Evolutionary conservation across 768 basidiomycete genomes (phyloP), one percentile per base, ranked within the genome.

Genomic region (Trametes cingulata): DNA sequence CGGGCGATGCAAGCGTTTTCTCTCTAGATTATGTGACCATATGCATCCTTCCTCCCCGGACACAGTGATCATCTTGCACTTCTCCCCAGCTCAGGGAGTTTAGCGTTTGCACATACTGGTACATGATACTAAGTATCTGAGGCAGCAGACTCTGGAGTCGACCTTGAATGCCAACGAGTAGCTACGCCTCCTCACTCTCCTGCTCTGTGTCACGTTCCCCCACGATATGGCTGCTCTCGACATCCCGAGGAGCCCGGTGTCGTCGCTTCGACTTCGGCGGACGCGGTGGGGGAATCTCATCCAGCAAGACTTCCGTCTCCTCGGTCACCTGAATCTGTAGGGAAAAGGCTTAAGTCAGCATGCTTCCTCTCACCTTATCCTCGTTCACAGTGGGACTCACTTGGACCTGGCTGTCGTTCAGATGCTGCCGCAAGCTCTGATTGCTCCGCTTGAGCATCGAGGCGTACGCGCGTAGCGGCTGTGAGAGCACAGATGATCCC

Each of bases 371-470:
- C 17, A 41, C 24, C 42, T 12, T 3, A 17, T 13, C 19, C 7
- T 17, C 0, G 4, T 1, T 14, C 48, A 14, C 3, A 25, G 27
- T 14, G 7, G 25, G 39, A 20, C 41, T 24, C 52, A 37, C 46
- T 27, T 37, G 14, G 3, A 49, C 46, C 20, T 42, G 59, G 33
- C 52, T 48, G 33, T 48, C 40, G 37, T 53, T 48, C 45, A 40
- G 29, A 22, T 60, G 59, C 33, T 54, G 46, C 33, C 41, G 52
- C 52, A 60, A 17, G 14, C 40, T 41, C 24, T 33, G 52, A 10
- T 60, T 48, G 52, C 59, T 60, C 39, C 59, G 59, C 47, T 37
- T 49, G 17, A 55, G 29, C 59, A 49, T 54, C 22, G 59, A 60
- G 47, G 19, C 15, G 48, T 60, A 49, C 29, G 41, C 41, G 15